phyloP scores from a whole-genome alignment of 441 rosid species.

The Heliophila coronopifolia region DNA sequence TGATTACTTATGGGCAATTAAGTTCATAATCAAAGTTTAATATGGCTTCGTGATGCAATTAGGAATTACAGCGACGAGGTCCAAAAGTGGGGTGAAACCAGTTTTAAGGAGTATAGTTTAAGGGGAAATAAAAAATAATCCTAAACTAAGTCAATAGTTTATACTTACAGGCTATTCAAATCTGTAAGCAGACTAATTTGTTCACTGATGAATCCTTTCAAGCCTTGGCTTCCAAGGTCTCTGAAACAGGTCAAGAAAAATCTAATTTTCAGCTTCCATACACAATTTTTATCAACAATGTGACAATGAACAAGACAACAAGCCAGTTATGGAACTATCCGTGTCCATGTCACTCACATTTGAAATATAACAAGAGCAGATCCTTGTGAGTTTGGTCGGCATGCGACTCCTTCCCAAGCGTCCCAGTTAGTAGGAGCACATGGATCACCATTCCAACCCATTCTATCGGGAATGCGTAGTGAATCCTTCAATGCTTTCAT shows the following conservation, averaged over 20 bases:
- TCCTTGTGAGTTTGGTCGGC: conserved; percentile 55
- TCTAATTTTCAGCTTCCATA: neutral
- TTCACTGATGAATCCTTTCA: conserved; percentile 83
- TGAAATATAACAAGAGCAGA: conserved; percentile 73
- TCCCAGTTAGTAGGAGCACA: conserved; percentile 97
- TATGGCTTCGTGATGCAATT: no score
- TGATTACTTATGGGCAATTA: no score
- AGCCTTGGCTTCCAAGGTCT: conserved; percentile 87
- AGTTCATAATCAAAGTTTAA: no score
- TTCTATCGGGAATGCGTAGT: conserved; percentile 71
- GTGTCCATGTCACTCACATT: conserved; percentile 46
- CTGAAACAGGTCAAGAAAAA: conserved; percentile 37
- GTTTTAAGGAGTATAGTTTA: no score
- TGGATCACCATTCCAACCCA: conserved; percentile 99
- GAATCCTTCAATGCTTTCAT: conserved; percentile 93
- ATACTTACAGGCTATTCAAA: conserved; percentile 87
- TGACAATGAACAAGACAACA: neutral
- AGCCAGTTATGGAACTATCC: neutral
- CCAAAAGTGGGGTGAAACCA: no score
- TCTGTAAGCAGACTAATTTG: conserved; percentile 71
- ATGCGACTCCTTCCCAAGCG: conserved; percentile 97
- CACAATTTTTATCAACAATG: neutral
- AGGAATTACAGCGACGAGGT: no score
- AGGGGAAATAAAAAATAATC: no score
- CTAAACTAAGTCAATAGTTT: conserved; percentile 7